Base-by-base conservation (phyloP, 176 grass and related monocot species). In the Ampelocalamus luodianensis region DNA sequence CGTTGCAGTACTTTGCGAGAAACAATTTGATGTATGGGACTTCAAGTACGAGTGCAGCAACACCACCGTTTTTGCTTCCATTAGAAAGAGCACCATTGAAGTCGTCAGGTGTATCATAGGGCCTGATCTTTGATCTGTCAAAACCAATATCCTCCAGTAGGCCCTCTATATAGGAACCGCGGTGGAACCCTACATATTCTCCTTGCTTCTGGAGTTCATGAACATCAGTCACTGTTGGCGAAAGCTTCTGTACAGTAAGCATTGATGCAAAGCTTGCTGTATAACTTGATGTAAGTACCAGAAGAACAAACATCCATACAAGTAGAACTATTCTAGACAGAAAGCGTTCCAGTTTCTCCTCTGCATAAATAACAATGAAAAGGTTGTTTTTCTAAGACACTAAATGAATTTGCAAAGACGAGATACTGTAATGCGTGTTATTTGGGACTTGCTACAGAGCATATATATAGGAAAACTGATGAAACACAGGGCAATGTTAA, bases 221-320 rank as follows among this genome's bases (percentile, higher is more conserved):
- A 13, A 93, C 37, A 48, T 85, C 42, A 10, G 85, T 88, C 36
- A 90, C 78, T 23, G 81, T 82, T 27, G 88, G 91, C 61, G 85
- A 77, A 68, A 90, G 88, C 13, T 93, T 77, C n/a, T 90, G 85
- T 36, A 90, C 59, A 0, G 91, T 93, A 16, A 93, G 72, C 56
- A 93, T 90, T 26, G 88, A 93, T 2, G 91, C 32, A 24, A 93
- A 70, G 23, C 67, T 93, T 48, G 91, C 91, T 10, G 88, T 93
- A 20, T 93, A 93, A 34, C 91, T 93, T 73, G 91, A 93, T 51
- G 88, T 85, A 60, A 93, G 65, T 63, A 90, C 70, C 10, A 93
- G 82, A 9, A 93, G 80, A 3, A 90, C 68, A 58, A 82, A 73
- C 4, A 85, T 15, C 85, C 85, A 90, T 45, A 84, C 48, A 27